Evolutionary conservation across 2,329 filamentous ascomycete species (phyloP).

Genomic region (Phialocephala subalpina): DNA sequence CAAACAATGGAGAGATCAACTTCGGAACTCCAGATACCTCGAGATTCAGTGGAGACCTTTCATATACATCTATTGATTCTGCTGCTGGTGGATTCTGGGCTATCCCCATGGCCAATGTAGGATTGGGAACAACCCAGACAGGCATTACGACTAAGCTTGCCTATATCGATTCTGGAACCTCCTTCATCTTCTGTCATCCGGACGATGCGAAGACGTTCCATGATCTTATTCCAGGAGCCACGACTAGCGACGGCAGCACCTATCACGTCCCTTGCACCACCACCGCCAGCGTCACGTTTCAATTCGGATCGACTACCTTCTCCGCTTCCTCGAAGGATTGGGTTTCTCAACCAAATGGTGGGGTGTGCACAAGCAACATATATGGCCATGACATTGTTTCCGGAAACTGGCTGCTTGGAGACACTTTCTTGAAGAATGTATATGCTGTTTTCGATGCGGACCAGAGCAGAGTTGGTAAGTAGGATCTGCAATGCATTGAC

Average conservation of each 20-base stretch:
- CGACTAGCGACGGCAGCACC: conserved; percentile 63
- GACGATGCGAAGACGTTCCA: conserved; percentile 74
- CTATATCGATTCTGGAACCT: conserved; percentile 87
- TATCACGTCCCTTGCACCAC: conserved; percentile 80
- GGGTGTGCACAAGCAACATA: conserved; percentile 74
- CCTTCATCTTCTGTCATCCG: conserved; percentile 76
- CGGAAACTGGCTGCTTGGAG: conserved; percentile 80
- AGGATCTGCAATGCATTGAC: background rate
- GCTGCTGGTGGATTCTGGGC: conserved; percentile 72
- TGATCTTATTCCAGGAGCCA: conserved; percentile 65
- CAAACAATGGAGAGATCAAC: conserved; percentile 77
- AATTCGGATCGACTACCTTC: conserved; percentile 74
- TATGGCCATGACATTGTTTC: conserved; percentile 74
- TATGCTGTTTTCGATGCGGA: conserved; percentile 87
- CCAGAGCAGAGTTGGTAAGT: conserved; percentile 66
- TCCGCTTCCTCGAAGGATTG: conserved; percentile 76
- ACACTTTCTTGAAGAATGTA: conserved; percentile 89
- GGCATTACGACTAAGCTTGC: conserved; percentile 57
- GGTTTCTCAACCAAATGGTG: conserved; percentile 52
- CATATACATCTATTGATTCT: conserved; percentile 65
- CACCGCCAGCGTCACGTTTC: conserved; percentile 65
- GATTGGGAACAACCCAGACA: conserved; percentile 67
- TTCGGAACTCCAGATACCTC: conserved; percentile 75
- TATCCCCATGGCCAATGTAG: conserved; percentile 71
- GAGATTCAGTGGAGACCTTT: conserved; percentile 73